Evolutionary conservation across 371 early-diverging fungal genomes (phyloP).

Genomic region (Fennellomyces sp.): DNA sequence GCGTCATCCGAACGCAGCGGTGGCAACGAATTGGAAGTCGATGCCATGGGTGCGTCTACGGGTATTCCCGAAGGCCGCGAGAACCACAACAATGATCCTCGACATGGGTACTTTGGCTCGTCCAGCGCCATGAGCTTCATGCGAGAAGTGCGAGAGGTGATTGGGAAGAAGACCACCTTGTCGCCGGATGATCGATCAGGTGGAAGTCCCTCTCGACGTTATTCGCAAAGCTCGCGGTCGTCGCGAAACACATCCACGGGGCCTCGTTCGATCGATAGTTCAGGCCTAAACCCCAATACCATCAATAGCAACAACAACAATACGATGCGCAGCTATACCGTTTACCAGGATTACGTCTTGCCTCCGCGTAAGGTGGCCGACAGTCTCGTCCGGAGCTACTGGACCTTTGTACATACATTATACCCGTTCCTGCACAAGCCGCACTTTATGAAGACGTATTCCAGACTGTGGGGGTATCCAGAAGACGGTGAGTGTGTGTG

Average conservation of each 20-base stretch:
- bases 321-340: background rate
- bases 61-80: constrained; percentile 15
- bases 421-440: constrained; percentile 31
- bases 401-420: constrained; percentile 27
- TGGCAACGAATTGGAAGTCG: constrained; percentile 14
- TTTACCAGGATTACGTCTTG: constrained; percentile 21
- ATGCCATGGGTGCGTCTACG: constrained; percentile 27
- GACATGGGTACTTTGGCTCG: constrained; percentile 28
- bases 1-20: background rate
- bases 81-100: constrained; percentile 3
- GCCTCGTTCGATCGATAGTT: background rate
- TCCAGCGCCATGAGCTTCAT: constrained; percentile 29
- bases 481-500: constrained; percentile 4
- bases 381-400: constrained; percentile 19
- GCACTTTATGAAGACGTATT: constrained; percentile 24
- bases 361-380: constrained; percentile 31
- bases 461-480: constrained; percentile 19
- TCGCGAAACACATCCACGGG: constrained; percentile 8
- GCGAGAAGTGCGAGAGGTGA: constrained; percentile 26
- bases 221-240: constrained; percentile 10
- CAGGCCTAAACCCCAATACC: background rate
- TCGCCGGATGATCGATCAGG: constrained; percentile 10
- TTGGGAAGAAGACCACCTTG: constrained; percentile 22
- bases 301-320: background rate
- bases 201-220: background rate